Base-by-base conservation (phyloP, 371 early-diverging fungal species). In the Parasitella parasitica region DNA sequence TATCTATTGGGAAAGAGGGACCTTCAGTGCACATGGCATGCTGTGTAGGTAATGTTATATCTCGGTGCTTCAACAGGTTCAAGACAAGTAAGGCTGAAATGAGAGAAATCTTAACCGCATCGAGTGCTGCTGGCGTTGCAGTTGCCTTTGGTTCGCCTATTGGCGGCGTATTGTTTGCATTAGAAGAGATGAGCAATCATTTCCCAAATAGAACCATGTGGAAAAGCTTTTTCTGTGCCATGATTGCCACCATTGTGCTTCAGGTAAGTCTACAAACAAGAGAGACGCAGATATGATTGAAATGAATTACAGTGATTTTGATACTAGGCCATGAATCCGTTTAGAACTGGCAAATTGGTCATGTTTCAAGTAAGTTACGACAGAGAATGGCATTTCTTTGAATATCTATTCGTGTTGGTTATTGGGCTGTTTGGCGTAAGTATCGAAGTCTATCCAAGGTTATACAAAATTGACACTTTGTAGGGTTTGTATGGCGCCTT, bases 181-280 rank as follows among this genome's bases (percentile, higher is more conserved):
- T 97, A 12, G 99, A 98, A 74, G 98, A 97, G 72, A 92, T 97
- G 65, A 93, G 92, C n/a, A 92, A 91, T 41, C 92, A 92, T 64
- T 98, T 98, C 66, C 94, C 96, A 0, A 86, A 89, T 72, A 91
- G 95, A 70, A 97, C 97, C 4, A 91, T 97, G 92, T 94, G 94
- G 90, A 88, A 95, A 52, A 90, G 91, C 56, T 94, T 95, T 67
- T 92, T 97, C 57, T 97, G 96, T 64, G 93, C 97, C 11, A 80
- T 96, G 80, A 89, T 94, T 34, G 96, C 97, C 0, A 94, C 95
- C 4, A 86, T 94, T 38, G 89, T 93, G 1, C 82, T 97, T 16
- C 92, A 96, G 78, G 84, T 91, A 72, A 32, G 16, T 11, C 7
- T 24, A 46, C 22, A 11, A 46, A 3, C 4, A 2, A 3, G 7